phyloP scores from a whole-genome alignment of 2,329 filamentous ascomycete genomes.

The Sporothrix variecibatus region DNA sequence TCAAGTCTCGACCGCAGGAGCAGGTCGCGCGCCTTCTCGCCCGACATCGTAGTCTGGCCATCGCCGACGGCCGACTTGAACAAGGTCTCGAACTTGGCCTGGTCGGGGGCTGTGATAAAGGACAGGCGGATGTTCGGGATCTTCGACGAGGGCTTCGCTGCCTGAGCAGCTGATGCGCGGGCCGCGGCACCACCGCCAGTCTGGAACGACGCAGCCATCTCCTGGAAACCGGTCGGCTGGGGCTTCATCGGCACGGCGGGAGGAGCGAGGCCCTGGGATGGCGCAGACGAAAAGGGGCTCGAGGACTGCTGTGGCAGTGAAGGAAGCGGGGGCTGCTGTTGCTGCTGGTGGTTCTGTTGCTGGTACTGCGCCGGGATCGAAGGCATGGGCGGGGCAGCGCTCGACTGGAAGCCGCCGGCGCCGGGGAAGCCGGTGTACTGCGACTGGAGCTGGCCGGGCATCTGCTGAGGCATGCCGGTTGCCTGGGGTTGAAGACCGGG shows the following conservation, averaged over 20 bases:
- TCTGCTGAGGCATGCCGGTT: conserved; percentile 55
- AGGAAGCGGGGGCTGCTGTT: conserved; percentile 29
- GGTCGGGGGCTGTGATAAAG: conserved; percentile 93
- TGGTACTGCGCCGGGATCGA: conserved; percentile 62
- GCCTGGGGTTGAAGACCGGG: conserved; percentile 51
- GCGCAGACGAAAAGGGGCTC: conserved; percentile 49
- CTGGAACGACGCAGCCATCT: conserved; percentile 69
- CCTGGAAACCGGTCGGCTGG: conserved; percentile 64
- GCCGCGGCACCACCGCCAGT: conserved; percentile 46
- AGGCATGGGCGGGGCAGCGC: conserved; percentile 57
- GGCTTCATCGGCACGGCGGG: conserved; percentile 62
- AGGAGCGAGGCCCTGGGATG: conserved; percentile 50
- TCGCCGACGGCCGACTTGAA: conserved; percentile 95
- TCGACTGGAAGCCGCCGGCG: conserved; percentile 56
- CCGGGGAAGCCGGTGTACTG: conserved; percentile 68
- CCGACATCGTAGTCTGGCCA: conserved; percentile 80
- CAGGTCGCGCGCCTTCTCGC: conserved; percentile 88
- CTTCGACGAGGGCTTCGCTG: conserved; percentile 63
- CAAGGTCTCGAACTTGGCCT: conserved; percentile 94
- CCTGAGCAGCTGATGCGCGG: conserved; percentile 44
- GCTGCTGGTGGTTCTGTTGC: conserved; percentile 55
- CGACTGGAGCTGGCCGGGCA: conserved; percentile 60
- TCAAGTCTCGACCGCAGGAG: conserved; percentile 85
- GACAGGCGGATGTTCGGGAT: conserved; percentile 94
- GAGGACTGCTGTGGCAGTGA: conserved; percentile 45